Conservation (phyloP, 352 stramenopile species). For the Albugo candida region DNA sequence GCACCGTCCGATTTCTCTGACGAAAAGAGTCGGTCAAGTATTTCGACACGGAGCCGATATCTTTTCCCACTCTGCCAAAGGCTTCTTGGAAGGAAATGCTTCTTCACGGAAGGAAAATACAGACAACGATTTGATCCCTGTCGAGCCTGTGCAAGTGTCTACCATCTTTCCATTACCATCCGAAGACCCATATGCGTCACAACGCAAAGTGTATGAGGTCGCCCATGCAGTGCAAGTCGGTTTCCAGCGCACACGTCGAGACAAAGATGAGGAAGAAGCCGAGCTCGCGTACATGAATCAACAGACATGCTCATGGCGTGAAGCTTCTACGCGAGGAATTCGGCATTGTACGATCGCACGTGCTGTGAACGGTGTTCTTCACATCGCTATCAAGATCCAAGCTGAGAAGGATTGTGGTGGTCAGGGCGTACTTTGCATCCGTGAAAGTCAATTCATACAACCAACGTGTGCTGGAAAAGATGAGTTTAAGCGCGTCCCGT, state of each 20-base stretch:
- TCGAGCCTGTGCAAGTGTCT: constrained; percentile 43
- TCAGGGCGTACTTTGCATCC: constrained; percentile 41
- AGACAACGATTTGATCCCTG: constrained; percentile 18
- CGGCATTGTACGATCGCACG: constrained; percentile 49
- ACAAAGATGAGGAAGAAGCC: constrained; percentile 21
- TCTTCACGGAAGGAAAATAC: background rate
- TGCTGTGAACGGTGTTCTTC: constrained; percentile 39
- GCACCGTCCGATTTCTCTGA: background rate
- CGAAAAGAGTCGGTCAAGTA: background rate
- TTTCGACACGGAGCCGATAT: background rate
- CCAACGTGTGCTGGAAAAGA: constrained; percentile 21
- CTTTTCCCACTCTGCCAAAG: too few species aligned
- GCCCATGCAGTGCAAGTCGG: constrained; percentile 45
- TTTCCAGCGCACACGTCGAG: constrained; percentile 35
- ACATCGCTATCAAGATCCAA: constrained; percentile 52
- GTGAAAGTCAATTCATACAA: constrained; percentile 17
- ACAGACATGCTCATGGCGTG: constrained; percentile 31
- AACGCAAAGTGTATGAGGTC: constrained; percentile 57
- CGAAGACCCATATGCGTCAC: constrained; percentile 45
- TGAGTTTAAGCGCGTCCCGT: constrained; percentile 18
- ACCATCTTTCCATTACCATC: constrained; percentile 59
- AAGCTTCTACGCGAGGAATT: constrained; percentile 30
- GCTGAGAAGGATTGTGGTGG: constrained; percentile 25
- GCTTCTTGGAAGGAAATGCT: background rate
- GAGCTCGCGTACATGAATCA: constrained; percentile 57